These are phyloP conservation scores for Lasiodiplodia sp. DNA, from an alignment of 2,329 filamentous ascomycete species.

Conservation along the genomic window DNA sequence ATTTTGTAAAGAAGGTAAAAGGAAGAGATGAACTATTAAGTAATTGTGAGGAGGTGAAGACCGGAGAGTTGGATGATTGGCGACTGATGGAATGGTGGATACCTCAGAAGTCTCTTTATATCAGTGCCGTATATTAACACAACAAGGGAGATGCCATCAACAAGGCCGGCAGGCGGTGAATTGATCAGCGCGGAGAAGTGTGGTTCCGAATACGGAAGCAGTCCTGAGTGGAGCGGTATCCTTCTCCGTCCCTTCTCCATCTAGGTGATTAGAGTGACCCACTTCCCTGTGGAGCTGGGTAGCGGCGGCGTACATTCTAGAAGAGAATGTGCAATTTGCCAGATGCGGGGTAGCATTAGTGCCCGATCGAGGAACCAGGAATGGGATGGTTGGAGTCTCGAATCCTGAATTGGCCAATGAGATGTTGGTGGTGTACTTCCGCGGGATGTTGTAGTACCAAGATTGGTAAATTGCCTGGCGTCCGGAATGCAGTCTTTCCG, in stretches of 20 bases:
- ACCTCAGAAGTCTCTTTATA: constrained; percentile 2
- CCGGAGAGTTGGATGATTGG: neutral
- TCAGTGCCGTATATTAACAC: neutral
- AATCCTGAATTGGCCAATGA: neutral
- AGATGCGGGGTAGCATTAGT: neutral
- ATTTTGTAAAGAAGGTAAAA: neutral
- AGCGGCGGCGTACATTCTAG: neutral
- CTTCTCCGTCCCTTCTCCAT: neutral
- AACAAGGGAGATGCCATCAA: too few species aligned
- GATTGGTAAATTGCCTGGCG: constrained; percentile 1
- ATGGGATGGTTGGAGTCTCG: too few species aligned
- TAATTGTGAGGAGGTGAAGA: neutral
- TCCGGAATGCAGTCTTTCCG: constrained; percentile 17
- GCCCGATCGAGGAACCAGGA: neutral
- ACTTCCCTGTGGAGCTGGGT: neutral
- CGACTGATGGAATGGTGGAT: neutral
- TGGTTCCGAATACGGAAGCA: constrained; percentile 1
- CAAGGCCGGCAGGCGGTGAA: neutral
- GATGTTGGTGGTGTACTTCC: neutral
- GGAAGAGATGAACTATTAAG: constrained; percentile 14
- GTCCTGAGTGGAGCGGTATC: neutral
- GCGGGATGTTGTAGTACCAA: neutral
- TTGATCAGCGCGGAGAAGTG: constrained; percentile 12
- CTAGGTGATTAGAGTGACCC: neutral
- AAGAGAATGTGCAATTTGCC: constrained; percentile 8